phyloP scores from a whole-genome alignment of 2,329 filamentous ascomycete species.

The Colletotrichum caudatum region DNA sequence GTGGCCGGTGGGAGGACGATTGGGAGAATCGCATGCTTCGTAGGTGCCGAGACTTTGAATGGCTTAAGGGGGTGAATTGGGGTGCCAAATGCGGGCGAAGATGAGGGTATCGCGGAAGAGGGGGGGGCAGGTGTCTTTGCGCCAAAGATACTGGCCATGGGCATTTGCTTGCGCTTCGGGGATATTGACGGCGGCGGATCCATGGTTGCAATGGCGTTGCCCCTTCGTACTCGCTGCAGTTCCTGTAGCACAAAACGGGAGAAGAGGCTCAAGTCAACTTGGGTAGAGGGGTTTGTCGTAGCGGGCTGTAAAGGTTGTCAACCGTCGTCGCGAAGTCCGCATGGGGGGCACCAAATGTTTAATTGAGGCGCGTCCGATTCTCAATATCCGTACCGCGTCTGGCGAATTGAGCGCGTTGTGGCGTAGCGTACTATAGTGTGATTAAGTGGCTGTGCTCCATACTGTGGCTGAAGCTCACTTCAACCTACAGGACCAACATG shows the following conservation, averaged over 20 bases:
- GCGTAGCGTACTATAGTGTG: conserved; percentile 2
- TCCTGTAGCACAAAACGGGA: background rate
- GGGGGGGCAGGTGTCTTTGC: conserved; percentile 52
- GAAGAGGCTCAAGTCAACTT: background rate
- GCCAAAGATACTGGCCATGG: conserved; percentile 55
- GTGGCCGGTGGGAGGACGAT: conserved; percentile 90
- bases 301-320: background rate
- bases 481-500: background rate
- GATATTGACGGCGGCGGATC: conserved; percentile 46
- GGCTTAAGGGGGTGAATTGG: conserved; percentile 82
- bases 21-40: conserved; percentile 75
- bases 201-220: conserved; percentile 46
- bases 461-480: conserved; percentile 19
- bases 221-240: conserved; percentile 9
- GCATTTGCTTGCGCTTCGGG: conserved; percentile 46
- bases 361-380: conserved; percentile 42
- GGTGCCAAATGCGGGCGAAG: conserved; percentile 90
- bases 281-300: background rate
- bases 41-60: conserved; percentile 65
- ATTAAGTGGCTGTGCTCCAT: background rate
- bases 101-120: conserved; percentile 80
- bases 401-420: conserved; percentile 9
- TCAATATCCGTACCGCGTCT: conserved; percentile 12
- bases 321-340: background rate
- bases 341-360: conserved; percentile 28